phyloP scores from a whole-genome alignment of 306 rosid species.

The Cercis canadensis region DNA sequence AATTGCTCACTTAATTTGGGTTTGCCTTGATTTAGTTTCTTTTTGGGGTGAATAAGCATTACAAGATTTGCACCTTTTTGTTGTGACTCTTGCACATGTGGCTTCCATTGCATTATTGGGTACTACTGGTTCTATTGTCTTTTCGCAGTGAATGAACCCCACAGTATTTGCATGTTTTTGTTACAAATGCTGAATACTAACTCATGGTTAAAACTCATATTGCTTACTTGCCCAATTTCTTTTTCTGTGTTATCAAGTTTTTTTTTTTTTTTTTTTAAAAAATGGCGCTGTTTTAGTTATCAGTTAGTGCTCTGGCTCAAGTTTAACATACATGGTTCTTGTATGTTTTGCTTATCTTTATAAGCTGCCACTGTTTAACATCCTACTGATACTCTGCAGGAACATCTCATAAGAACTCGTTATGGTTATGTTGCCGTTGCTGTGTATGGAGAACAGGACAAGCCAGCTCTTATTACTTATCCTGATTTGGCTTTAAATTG shows the following conservation, averaged over 20 bases:
- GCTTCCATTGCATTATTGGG: background rate
- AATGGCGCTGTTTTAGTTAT: background rate
- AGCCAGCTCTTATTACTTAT: constrained; percentile 91
- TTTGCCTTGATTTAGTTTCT: background rate
- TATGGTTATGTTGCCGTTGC: constrained; percentile 77
- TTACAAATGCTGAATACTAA: constrained; percentile 16
- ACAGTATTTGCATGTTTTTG: constrained; percentile 21
- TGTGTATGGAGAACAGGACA: constrained; percentile 91
- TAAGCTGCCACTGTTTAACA: constrained; percentile 28
- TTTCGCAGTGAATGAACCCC: constrained; percentile 3
- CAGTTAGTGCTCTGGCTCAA: background rate
- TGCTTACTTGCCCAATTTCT: background rate
- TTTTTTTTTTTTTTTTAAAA: too few species aligned
- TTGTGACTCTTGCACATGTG: constrained; percentile 26
- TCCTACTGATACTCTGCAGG: constrained; percentile 59
- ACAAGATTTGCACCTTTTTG: constrained; percentile 22
- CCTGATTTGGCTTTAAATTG: constrained; percentile 95
- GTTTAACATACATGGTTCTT: constrained; percentile 1
- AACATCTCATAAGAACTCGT: constrained; percentile 73
- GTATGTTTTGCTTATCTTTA: constrained; percentile 21
- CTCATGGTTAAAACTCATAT: constrained; percentile 12
- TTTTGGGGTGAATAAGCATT: background rate
- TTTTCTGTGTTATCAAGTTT: background rate
- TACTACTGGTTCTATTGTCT: background rate
- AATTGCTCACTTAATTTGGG: background rate